A percentile compares a stretch with the other conserved stretches of the same genome.
Evolutionary conservation across 257 asterid species (phyloP).

Genomic region (Coffea canephora): DNA sequence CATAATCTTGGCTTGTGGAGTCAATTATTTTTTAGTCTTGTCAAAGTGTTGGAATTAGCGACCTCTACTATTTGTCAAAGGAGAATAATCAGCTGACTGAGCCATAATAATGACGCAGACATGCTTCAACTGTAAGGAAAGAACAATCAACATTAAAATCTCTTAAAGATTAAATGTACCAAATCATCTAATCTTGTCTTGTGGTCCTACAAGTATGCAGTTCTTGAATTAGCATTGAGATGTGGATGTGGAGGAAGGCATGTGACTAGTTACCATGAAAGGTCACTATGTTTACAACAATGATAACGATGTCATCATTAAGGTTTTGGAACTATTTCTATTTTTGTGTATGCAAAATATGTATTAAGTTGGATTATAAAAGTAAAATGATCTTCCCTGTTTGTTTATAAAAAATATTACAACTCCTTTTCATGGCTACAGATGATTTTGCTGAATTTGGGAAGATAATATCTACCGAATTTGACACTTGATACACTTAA

Average conservation of each 20-base stretch:
- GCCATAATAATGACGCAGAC: slow-evolving; percentile 17
- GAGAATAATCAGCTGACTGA: not conserved
- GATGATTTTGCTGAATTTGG: not conserved
- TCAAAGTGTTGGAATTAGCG: slow-evolving; percentile 3
- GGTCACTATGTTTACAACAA: not conserved
- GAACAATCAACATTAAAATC: slow-evolving; percentile 5
- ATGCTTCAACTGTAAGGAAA: slow-evolving; percentile 30
- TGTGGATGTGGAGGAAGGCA: not conserved
- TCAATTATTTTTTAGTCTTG: slow-evolving; percentile 1
- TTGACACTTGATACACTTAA: too few relatives aligned
- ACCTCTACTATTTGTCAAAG: slow-evolving; percentile 2
- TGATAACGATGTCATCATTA: not conserved
- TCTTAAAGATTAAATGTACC: not conserved
- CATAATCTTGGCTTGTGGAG: not conserved
- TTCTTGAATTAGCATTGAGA: not conserved
- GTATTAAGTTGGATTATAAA: not conserved
- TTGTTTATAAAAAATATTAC: not conserved
- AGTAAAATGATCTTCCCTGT: not conserved
- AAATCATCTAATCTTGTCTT: slow-evolving; percentile 5
- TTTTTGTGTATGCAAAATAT: not conserved
- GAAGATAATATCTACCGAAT: too few relatives aligned
- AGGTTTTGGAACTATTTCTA: not conserved
- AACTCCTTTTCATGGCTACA: not conserved
- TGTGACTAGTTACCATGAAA: not conserved
- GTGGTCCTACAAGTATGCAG: slow-evolving; percentile 12